phyloP scores from a whole-genome alignment of 2,329 filamentous ascomycete genomes.

The Didymella arachidicola region DNA sequence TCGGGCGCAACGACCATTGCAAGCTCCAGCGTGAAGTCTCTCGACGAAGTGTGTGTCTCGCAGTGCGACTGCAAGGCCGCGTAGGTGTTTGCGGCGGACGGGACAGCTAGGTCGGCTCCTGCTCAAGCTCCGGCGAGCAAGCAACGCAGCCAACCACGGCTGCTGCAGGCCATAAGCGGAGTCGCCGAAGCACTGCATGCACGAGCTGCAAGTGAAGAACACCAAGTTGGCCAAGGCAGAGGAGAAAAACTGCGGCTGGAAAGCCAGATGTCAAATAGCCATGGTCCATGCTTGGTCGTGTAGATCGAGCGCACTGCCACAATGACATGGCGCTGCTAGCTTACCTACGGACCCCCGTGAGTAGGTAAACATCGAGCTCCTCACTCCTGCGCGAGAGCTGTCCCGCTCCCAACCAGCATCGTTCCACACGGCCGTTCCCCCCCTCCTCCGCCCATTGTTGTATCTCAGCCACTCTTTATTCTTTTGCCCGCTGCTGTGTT shows the following conservation, averaged over 20 bases:
- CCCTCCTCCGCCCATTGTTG: neutral
- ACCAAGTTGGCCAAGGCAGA: neutral
- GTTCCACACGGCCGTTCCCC: conserved; percentile 2
- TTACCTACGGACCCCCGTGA: neutral
- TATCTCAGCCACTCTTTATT: conserved; percentile 15
- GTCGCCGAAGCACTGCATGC: conserved; percentile 16
- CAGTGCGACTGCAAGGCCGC: neutral
- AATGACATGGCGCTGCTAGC: conserved; percentile 13
- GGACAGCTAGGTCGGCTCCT: conserved; percentile 4
- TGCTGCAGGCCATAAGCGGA: conserved; percentile 7
- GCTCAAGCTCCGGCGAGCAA: neutral
- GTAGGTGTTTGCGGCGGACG: neutral
- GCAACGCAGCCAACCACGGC: neutral
- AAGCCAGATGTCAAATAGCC: neutral
- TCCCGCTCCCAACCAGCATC: conserved; percentile 1
- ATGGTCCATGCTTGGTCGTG: conserved; percentile 4
- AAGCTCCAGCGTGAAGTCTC: neutral
- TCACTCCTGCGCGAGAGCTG: conserved; percentile 12
- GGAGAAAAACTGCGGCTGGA: conserved; percentile 1
- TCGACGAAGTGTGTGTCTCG: neutral
- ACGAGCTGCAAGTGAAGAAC: conserved; percentile 12
- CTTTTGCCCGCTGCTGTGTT: conserved; percentile 6
- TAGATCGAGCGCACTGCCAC: conserved; percentile 1
- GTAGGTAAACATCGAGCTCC: conserved; percentile 6
- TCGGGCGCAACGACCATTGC: neutral